Conservation (phyloP, 192 early-diverging fungal genomes). For the Allomyces macrogynus region DNA sequence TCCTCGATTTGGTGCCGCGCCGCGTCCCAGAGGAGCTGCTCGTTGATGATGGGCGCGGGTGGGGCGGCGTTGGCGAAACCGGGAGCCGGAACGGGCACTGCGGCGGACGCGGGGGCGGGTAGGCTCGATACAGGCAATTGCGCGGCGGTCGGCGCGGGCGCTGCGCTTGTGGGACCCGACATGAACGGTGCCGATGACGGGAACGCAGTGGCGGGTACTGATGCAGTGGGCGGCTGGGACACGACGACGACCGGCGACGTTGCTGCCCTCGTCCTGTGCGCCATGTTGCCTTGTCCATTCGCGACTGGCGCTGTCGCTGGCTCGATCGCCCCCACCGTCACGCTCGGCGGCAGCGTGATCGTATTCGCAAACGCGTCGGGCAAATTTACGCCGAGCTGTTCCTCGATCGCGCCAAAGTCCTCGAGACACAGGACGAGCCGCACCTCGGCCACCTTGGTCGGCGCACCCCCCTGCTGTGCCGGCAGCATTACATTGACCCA, state of each 20-base stretch:
- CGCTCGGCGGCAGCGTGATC: background rate
- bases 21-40: background rate
- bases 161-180: background rate
- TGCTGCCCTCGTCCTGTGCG: too few species aligned
- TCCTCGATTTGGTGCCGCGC: background rate
- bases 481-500: slow-evolving; percentile 1
- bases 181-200: background rate
- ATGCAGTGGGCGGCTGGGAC: too few species aligned
- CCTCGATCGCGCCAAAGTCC: slow-evolving; percentile 27
- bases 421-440: slow-evolving; percentile 23
- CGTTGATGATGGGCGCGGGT: too few species aligned
- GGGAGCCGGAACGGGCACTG: too few species aligned
- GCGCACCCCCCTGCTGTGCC: background rate
- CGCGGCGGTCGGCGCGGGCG: too few species aligned
- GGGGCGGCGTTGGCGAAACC: too few species aligned
- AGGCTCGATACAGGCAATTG: background rate
- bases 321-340: background rate
- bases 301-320: background rate
- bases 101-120: background rate
- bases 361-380: background rate
- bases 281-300: too few species aligned
- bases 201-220: background rate
- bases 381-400: background rate
- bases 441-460: slow-evolving; percentile 15
- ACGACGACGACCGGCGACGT: too few species aligned